Percentiles rank a stretch among this genome's conserved stretches.
Evolutionary conservation across 805 yeast species (phyloP).

Genomic region (Ogataea pilisensis): DNA sequence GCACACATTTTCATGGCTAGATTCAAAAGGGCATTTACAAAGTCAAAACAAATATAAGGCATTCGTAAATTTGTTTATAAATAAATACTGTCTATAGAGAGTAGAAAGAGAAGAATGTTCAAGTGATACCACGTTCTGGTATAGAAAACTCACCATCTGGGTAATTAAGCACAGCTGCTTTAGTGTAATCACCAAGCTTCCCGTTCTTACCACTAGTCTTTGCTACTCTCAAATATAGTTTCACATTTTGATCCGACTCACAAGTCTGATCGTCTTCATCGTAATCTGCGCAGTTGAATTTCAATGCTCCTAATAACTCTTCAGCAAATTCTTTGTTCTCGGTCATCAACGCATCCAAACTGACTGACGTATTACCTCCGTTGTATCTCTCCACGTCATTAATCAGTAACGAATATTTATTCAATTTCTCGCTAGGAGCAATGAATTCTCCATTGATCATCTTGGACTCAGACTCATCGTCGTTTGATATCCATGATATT

Average conservation of each 20-base stretch:
- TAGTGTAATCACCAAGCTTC: conserved; percentile 53
- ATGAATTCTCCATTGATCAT: conserved; percentile 24
- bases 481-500: conserved; percentile 34
- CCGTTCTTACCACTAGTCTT: conserved; percentile 28
- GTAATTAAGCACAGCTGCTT: conserved; percentile 56
- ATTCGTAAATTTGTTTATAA: too few species aligned
- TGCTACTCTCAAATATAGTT: conserved; percentile 55
- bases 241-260: conserved; percentile 25
- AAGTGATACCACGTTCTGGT: conserved; percentile 15
- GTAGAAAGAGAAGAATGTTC: too few species aligned
- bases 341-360: conserved; percentile 34
- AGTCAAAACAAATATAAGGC: too few species aligned
- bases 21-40: too few species aligned
- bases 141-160: conserved; percentile 49
- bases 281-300: conserved; percentile 8
- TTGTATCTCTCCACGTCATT: conserved; percentile 77
- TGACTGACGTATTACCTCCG: conserved; percentile 46
- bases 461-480: not conserved
- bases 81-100: too few species aligned
- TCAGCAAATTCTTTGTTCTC: conserved; percentile 27
- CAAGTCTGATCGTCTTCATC: not conserved
- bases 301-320: conserved; percentile 31
- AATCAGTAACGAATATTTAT: conserved; percentile 60
- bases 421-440: conserved; percentile 29
- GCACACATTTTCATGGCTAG: too few species aligned